Base-by-base conservation (phyloP, 2,329 filamentous ascomycete genomes). In the Aspergillus oerlinghausenensis region DNA sequence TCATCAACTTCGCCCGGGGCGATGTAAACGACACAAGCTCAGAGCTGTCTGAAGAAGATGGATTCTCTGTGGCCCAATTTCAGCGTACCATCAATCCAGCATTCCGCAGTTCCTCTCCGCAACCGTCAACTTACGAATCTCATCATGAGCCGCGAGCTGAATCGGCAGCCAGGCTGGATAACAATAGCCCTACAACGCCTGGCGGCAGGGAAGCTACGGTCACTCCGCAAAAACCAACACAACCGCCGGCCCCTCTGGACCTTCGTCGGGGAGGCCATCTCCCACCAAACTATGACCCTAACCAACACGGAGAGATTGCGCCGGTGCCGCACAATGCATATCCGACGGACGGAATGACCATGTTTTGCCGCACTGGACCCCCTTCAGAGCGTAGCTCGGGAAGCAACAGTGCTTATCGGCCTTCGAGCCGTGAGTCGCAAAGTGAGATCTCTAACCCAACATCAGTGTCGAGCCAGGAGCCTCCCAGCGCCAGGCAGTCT, bases 1-100 rank as follows among this genome's bases (percentile, higher is more conserved):
- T 97, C 73, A 97, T 99, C 84, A 97, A 99, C 79, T 99, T 97
- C 74, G 95, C 91, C 72, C 88, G 94, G 10, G 94, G 93, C 71
- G 76, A 88, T 49, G 82, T 82, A 40, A 78, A 87, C 54, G 94
- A 99, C 65, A 86, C 84, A 40, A 85, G 86, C 63, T 97, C 93
- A 1, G 90, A 94, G 60, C 80, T 83, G 10, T 93, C 90, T 0
- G 92, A 96, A 23, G 92, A 96, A n/a, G 92, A 96, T 61, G 91
- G 92, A 4, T 99, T 96, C 70, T 96, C 92, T 0, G 91, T 99
- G 11, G 95, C 95, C 3, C 93, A 99, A 69, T 99, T 97, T 67
- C 91, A 92, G 58, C 84, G 94, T 58, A 92, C 89, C 54, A 96
- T 97, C 75, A 99, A 99, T 68, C 93, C 95, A 19, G 90, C 92